phyloP scores from a whole-genome alignment of 176 grass and related monocot genomes.

The Paspalum notatum region DNA sequence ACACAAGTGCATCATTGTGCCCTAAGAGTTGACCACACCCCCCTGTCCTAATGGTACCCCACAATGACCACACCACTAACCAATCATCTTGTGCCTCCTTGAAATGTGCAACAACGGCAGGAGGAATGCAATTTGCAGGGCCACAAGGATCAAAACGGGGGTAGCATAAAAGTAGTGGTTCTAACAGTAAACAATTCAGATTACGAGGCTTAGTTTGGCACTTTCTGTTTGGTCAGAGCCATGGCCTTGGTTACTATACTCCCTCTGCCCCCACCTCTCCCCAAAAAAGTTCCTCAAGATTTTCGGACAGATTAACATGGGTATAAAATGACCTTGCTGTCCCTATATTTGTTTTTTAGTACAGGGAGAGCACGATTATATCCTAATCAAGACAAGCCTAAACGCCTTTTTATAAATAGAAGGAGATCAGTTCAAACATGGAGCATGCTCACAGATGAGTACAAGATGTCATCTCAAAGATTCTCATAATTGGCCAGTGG shows the following conservation, averaged over 20 bases:
- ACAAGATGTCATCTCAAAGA: slow-evolving; percentile 45
- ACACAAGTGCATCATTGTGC: slow-evolving; percentile 42
- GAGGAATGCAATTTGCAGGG: slow-evolving; percentile 9
- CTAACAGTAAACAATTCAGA: background rate
- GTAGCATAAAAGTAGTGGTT: background rate
- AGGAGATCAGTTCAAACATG: background rate
- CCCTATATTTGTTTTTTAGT: no score
- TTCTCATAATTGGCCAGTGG: slow-evolving; percentile 43
- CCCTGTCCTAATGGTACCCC: slow-evolving; percentile 37
- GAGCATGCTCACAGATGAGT: slow-evolving; percentile 27
- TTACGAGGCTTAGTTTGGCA: slow-evolving; percentile 30
- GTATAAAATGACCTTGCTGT: no score
- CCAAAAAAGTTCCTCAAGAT: no score
- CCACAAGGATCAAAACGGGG: slow-evolving; percentile 20
- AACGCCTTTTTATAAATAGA: background rate
- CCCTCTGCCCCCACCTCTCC: no score
- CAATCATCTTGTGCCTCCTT: slow-evolving; percentile 45
- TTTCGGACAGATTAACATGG: no score
- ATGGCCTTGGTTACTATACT: background rate
- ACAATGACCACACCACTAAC: slow-evolving; percentile 45
- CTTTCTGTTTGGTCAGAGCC: slow-evolving; percentile 28
- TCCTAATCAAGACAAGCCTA: slow-evolving; percentile 30
- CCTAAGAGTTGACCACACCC: slow-evolving; percentile 56
- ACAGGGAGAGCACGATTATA: background rate
- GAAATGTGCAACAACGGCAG: slow-evolving; percentile 9